Percentiles rank a stretch among this genome's conserved stretches.
These are phyloP conservation scores for Linnemannia exigua DNA, from an alignment of 192 early-diverging fungal genomes.

Conservation along the genomic window DNA sequence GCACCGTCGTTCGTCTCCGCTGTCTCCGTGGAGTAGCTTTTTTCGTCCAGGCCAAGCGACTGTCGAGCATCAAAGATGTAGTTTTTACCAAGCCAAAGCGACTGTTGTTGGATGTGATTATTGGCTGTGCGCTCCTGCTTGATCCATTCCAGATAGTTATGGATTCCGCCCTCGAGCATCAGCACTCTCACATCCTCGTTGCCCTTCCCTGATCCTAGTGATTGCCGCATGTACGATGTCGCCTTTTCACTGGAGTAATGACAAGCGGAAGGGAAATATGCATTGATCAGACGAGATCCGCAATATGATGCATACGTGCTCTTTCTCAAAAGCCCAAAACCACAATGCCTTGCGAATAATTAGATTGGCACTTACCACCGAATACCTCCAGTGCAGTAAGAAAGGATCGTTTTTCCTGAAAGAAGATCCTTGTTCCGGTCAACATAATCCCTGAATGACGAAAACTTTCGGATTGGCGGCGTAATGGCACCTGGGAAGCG, in stretches of 20 bases:
- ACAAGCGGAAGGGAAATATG: background rate
- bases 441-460: conserved; percentile 71
- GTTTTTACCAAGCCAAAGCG: conserved; percentile 74
- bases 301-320: background rate
- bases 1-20: background rate
- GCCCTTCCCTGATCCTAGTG: conserved; percentile 40
- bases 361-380: conserved; percentile 30
- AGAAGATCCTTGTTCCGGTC: conserved; percentile 58
- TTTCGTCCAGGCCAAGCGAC: conserved; percentile 49
- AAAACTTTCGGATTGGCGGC: conserved; percentile 77
- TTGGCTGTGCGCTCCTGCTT: conserved; percentile 43
- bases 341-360: background rate
- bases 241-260: conserved; percentile 66
- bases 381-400: conserved; percentile 77
- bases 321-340: background rate
- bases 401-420: conserved; percentile 70
- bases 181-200: conserved; percentile 57
- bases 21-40: background rate
- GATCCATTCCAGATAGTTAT: conserved; percentile 80
- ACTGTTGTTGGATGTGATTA: conserved; percentile 14
- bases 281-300: background rate
- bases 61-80: conserved; percentile 84
- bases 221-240: conserved; percentile 64
- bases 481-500: conserved; percentile 69
- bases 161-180: conserved; percentile 81